Conservation (phyloP, 2,329 filamentous ascomycete species). For the Fusarium coffeatum region DNA sequence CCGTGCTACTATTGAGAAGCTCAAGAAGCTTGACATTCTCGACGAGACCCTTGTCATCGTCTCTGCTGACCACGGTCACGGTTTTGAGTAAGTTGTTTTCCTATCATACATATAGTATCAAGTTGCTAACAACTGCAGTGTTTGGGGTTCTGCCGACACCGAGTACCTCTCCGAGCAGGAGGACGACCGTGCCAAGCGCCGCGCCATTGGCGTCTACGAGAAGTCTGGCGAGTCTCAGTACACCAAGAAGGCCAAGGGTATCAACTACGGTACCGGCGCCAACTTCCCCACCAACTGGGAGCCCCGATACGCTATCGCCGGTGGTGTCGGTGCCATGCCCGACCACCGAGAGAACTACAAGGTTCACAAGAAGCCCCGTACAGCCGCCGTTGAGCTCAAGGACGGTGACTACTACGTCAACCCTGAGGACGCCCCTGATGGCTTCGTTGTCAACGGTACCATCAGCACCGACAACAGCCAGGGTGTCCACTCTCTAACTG, state of each 20-base stretch:
- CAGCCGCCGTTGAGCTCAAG: conserved; percentile 66
- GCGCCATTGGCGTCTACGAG: conserved; percentile 78
- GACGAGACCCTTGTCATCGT: conserved; percentile 83
- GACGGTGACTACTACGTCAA: conserved; percentile 75
- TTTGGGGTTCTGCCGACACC: conserved; percentile 85
- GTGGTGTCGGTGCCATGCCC: conserved; percentile 76
- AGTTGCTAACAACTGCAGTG: conserved; percentile 48
- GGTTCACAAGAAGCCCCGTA: conserved; percentile 73
- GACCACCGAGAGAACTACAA: conserved; percentile 82
- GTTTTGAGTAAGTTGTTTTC: conserved; percentile 68
- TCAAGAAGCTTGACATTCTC: conserved; percentile 72
- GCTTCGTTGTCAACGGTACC: conserved; percentile 81
- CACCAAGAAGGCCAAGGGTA: conserved; percentile 65
- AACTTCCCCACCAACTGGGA: conserved; percentile 89
- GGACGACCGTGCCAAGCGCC: conserved; percentile 77
- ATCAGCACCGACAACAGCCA: conserved; percentile 70
- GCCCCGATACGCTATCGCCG: conserved; percentile 82
- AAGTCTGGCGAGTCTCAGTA: conserved; percentile 82
- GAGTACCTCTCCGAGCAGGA: conserved; percentile 75
- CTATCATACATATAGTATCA: neutral
- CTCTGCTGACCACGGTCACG: conserved; percentile 89
- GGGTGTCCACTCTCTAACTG: conserved; percentile 82
- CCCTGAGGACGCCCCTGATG: conserved; percentile 71
- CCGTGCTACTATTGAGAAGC: conserved; percentile 77
- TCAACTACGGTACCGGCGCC: conserved; percentile 77